Percentiles rank a stretch among this genome's conserved stretches.
phyloP scores from a whole-genome alignment of 306 rosid species.

The Dicorynia guianensis region DNA sequence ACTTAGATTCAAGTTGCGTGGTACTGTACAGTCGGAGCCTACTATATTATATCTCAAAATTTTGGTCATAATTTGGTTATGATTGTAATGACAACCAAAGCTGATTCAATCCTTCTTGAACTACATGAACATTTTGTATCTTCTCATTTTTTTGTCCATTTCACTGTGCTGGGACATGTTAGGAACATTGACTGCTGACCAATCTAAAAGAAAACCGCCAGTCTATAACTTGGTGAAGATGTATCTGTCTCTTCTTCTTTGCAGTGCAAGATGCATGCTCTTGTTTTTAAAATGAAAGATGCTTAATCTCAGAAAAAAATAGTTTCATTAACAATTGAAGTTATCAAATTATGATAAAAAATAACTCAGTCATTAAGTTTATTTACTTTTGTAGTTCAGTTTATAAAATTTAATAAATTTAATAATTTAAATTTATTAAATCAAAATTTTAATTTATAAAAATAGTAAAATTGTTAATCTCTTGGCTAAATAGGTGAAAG shows the following conservation, averaged over 20 bases:
- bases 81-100: constrained; percentile 38
- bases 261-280: background rate
- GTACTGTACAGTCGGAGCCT: background rate
- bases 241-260: background rate
- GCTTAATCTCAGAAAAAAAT: background rate
- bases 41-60: background rate
- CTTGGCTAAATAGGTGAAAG: background rate
- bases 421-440: no score
- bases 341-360: no score
- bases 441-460: no score
- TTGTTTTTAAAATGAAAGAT: background rate
- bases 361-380: no score
- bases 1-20: background rate
- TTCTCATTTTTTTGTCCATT: background rate
- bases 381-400: no score
- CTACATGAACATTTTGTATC: background rate
- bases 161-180: constrained; percentile 3
- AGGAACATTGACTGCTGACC: constrained; percentile 19
- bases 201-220: background rate
- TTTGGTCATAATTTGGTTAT: constrained; percentile 31
- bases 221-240: background rate
- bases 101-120: background rate
- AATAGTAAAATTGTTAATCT: no score
- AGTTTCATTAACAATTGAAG: no score
- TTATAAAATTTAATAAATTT: no score